phyloP scores from a whole-genome alignment of 176 grass and related monocot species.

The Hordeum vulgare region MorexV3_pseudomolecules_assembly NC_058519.1:437814613-437815112 shows the following conservation, averaged over 20 bases:
- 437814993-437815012: background rate
- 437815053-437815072: background rate
- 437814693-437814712: too few relatives aligned
- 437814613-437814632: too few relatives aligned
- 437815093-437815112: background rate
- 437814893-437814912: background rate
- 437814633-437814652: too few relatives aligned
- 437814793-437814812: background rate
- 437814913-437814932: too few relatives aligned
- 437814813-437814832: background rate
- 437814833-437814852: background rate
- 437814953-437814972: background rate
- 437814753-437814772: background rate
- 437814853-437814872: background rate
- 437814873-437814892: background rate
- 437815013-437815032: background rate
- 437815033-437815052: background rate
- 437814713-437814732: too few relatives aligned
- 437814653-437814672: too few relatives aligned
- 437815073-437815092: background rate
- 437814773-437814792: background rate
- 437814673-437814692: too few relatives aligned
- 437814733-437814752: too few relatives aligned
- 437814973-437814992: background rate
- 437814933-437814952: background rate